phyloP scores from a whole-genome alignment of 129 eudicot species.

The Saussurea involucrata region DNA sequence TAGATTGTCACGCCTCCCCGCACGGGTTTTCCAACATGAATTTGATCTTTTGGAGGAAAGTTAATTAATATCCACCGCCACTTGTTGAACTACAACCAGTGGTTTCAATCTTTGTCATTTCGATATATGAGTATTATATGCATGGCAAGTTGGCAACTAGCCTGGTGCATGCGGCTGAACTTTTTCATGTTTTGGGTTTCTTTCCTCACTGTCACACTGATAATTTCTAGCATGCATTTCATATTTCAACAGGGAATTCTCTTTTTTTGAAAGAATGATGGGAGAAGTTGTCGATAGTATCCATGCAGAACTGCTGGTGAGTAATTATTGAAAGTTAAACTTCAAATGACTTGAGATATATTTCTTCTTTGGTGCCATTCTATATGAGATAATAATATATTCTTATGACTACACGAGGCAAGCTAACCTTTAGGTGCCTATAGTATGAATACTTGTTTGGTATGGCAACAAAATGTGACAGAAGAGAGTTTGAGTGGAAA shows the following conservation, averaged over 20 bases:
- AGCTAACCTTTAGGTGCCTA: background rate
- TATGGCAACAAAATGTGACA: too few relatives aligned
- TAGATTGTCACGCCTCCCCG: slow-evolving; percentile 68
- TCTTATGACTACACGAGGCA: background rate
- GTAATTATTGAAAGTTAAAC: background rate
- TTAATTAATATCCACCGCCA: slow-evolving; percentile 12
- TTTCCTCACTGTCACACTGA: background rate
- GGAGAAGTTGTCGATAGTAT: slow-evolving; percentile 73
- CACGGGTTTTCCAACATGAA: slow-evolving; percentile 97
- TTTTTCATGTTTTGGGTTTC: background rate
- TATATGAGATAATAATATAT: background rate
- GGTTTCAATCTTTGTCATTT: background rate
- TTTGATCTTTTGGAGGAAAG: slow-evolving; percentile 90
- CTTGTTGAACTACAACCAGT: background rate
- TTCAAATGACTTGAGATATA: background rate
- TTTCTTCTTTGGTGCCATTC: background rate
- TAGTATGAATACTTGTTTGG: background rate
- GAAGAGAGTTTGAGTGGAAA: too few relatives aligned
- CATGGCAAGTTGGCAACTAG: background rate
- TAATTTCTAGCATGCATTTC: background rate
- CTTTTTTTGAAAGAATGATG: slow-evolving; percentile 87
- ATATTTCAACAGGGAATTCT: slow-evolving; percentile 64
- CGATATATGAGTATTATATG: background rate
- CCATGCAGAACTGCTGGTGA: slow-evolving; percentile 66
- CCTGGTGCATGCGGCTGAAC: background rate